These are phyloP conservation scores for Triglochin maritima DNA, from an alignment of 106 monocot genomes.

Conservation along the genomic window DNA sequence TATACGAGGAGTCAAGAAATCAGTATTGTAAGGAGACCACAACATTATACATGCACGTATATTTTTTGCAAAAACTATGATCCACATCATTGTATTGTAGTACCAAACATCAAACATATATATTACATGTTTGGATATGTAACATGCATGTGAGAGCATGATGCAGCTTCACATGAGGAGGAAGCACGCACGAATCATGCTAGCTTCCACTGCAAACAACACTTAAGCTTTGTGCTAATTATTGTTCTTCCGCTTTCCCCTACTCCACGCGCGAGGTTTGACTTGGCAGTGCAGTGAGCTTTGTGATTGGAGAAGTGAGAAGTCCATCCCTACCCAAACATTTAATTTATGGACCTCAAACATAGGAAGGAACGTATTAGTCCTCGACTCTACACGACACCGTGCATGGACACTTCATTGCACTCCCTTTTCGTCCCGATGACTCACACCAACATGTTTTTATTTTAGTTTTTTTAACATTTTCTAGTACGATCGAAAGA, in stretches of 20 bases:
- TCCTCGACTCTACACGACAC: neutral
- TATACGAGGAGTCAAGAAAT: too few relatives aligned
- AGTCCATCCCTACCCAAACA: neutral
- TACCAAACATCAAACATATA: too few relatives aligned
- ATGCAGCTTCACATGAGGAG: neutral
- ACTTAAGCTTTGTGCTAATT: constrained; percentile 1
- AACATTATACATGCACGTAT: too few relatives aligned
- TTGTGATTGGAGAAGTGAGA: neutral
- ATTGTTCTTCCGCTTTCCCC: neutral
- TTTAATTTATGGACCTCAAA: neutral
- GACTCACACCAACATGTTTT: neutral
- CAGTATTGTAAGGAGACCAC: too few relatives aligned
- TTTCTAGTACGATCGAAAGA: neutral
- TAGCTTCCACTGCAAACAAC: constrained; percentile 4
- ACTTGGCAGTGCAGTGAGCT: neutral
- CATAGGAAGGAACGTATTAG: neutral
- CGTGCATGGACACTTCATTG: neutral
- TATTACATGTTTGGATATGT: too few relatives aligned
- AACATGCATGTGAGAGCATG: too few relatives aligned
- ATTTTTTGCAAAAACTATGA: too few relatives aligned
- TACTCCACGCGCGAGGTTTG: neutral
- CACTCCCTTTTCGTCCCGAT: neutral
- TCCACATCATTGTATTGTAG: too few relatives aligned
- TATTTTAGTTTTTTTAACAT: neutral
- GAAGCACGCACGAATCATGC: neutral